Conservation (phyloP, 31 red algal genomes). For the Porphyra umbilicalis region DNA sequence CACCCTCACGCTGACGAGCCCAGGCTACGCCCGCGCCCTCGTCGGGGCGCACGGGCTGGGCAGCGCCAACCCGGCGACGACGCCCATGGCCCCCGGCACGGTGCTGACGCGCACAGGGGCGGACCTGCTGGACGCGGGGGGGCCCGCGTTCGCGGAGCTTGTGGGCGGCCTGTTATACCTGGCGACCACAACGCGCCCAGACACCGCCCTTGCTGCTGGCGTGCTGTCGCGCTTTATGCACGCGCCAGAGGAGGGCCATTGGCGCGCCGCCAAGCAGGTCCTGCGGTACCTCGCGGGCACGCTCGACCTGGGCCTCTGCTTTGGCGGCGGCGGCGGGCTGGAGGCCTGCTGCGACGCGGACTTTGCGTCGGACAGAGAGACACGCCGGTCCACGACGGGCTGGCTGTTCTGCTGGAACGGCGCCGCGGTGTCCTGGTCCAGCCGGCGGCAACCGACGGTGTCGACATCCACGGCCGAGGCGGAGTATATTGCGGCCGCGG, state of each 20-base stretch:
- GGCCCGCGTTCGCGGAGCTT: no score
- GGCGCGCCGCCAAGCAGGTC: background rate
- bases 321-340: background rate
- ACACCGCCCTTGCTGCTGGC: conserved; percentile 7
- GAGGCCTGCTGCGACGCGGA: conserved; percentile 21
- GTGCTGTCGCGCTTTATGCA: background rate
- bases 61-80: no score
- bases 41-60: no score
- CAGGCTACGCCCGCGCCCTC: no score
- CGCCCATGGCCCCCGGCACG: no score
- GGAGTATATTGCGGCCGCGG: no score
- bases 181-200: conserved; percentile 7
- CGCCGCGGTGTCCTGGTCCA: conserved; percentile 7
- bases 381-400: conserved; percentile 17
- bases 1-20: no score
- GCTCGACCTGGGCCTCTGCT: background rate
- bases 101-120: no score
- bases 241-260: background rate
- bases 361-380: conserved; percentile 13
- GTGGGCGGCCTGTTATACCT: conserved; percentile 11
- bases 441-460: conserved; percentile 20
- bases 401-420: conserved; percentile 6
- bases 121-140: no score
- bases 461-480: conserved; percentile 26
- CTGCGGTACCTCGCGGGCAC: conserved; percentile 14